Evolutionary conservation across 169 alveolate species (phyloP), one percentile per base, ranked within the genome.

Genomic region (Theileria equi): DNA sequence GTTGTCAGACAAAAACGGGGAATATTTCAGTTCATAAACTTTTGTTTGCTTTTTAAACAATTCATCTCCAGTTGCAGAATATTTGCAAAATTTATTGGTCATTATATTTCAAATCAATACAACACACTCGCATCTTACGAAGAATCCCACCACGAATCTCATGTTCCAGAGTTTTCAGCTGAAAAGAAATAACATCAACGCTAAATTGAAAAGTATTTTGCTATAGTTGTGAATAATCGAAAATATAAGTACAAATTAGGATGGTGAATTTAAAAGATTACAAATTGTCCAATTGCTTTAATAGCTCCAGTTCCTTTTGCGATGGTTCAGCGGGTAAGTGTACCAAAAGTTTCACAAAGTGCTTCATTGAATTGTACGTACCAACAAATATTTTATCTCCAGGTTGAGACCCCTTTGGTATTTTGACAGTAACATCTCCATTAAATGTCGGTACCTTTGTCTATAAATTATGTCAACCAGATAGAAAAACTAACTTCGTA

Each of bases 381-480:
- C 76, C 76, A 3, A 76, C 53, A 13, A 17, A 25, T 17, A 76
- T 32, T 31, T 76, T 80, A 38, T 76, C 85, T 5, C 80, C 81
- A 13, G 55, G 57, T 41, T 76, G 85, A 1, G 80, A 60, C 6
- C 80, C 41, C 4, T 64, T 36, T 1, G 85, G 80, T 1, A 76
- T 36, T 4, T 23, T 23, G 21, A 76, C 38, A 16, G 47, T 40
- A 26, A 36, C 44, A 32, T 25, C 26, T 10, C 85, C 85, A n/a
- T 52, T 48, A 38, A 63, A 76, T 10, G 85, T 76, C 19, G 29
- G 35, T 21, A 76, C 71, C 11, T 40, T 50, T 0, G 66, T 26
- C 85, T 76, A 43, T 17, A 2, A 10, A 36, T 65, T 7, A 28
- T 6, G 48, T 17, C 58, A 5, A 1, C 26, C 17, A 47, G 26